A percentile compares a stretch with the other conserved stretches of the same genome.
Evolutionary conservation across 2,329 filamentous ascomycete species (phyloP).

Genomic region (Penicillium sp.): DNA sequence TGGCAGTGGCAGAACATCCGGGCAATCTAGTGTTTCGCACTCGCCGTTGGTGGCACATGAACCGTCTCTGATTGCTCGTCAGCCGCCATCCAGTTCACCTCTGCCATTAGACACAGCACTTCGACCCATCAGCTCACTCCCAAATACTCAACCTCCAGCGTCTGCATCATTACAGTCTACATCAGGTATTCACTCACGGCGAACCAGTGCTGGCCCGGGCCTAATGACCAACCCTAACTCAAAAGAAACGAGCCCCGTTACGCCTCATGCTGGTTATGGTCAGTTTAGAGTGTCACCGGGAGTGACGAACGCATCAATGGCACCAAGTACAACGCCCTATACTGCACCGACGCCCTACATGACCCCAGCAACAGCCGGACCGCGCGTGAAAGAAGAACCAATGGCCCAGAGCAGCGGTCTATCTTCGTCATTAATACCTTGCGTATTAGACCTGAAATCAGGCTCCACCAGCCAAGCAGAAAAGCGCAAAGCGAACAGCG

Average conservation of each 20-base stretch:
- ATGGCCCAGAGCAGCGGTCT: not conserved
- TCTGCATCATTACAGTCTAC: conserved; percentile 37
- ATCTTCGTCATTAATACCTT: conserved; percentile 37
- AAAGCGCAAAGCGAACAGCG: conserved; percentile 49
- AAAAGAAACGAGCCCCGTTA: conserved; percentile 41
- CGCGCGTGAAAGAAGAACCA: conserved; percentile 25
- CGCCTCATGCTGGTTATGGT: conserved; percentile 37
- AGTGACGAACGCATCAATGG: conserved; percentile 24
- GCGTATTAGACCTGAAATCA: conserved; percentile 45
- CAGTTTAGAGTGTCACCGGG: conserved; percentile 38
- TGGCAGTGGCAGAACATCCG: conserved; percentile 30
- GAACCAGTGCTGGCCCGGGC: conserved; percentile 35
- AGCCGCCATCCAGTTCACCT: conserved; percentile 30
- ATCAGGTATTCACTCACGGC: conserved; percentile 36
- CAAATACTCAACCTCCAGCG: conserved; percentile 17
- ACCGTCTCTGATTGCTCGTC: conserved; percentile 33
- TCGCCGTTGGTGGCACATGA: conserved; percentile 41
- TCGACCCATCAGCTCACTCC: conserved; percentile 26
- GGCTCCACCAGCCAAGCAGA: conserved; percentile 47
- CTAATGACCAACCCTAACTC: conserved; percentile 35
- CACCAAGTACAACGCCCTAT: conserved; percentile 21
- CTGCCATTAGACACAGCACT: conserved; percentile 30
- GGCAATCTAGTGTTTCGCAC: conserved; percentile 38
- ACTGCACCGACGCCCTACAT: conserved; percentile 27
- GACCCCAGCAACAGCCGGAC: conserved; percentile 25